These are phyloP conservation scores for Stagonosporopsis tanaceti DNA, from an alignment of 2,329 filamentous ascomycete genomes.

Conservation along the genomic window DNA sequence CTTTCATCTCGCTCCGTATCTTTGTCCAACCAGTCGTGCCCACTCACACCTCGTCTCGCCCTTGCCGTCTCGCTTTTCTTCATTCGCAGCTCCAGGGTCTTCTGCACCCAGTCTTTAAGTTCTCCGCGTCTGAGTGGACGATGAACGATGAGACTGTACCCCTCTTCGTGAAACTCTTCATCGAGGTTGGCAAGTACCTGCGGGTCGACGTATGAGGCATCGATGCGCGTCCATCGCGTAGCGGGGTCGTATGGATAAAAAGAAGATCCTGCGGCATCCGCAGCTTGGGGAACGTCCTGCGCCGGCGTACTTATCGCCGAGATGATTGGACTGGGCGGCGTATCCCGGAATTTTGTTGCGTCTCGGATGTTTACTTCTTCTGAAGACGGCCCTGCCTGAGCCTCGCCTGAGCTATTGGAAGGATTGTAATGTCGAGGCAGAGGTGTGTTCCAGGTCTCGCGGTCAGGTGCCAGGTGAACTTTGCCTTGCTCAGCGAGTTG, in stretches of 20 bases:
- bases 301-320: not conserved
- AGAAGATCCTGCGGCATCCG: slow-evolving; percentile 17
- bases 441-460: slow-evolving; percentile 13
- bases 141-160: slow-evolving; percentile 25
- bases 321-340: slow-evolving; percentile 11
- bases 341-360: slow-evolving; percentile 7
- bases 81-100: slow-evolving; percentile 26
- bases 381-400: not conserved
- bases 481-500: slow-evolving; percentile 14
- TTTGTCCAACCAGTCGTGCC: slow-evolving; percentile 35
- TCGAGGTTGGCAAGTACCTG: slow-evolving; percentile 25
- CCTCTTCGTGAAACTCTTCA: slow-evolving; percentile 29
- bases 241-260: slow-evolving; percentile 12
- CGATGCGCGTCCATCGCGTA: slow-evolving; percentile 31
- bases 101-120: slow-evolving; percentile 26
- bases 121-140: slow-evolving; percentile 24
- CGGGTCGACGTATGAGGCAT: slow-evolving; percentile 27
- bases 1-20: slow-evolving; percentile 31
- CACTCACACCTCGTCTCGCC: slow-evolving; percentile 9
- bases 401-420: not conserved
- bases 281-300: not conserved
- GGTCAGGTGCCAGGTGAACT: slow-evolving; percentile 4
- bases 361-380: slow-evolving; percentile 2
- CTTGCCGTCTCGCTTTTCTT: not conserved
- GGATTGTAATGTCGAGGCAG: not conserved